phyloP scores from a whole-genome alignment of 768 basidiomycete genomes.

The Russula dissimulans region DNA sequence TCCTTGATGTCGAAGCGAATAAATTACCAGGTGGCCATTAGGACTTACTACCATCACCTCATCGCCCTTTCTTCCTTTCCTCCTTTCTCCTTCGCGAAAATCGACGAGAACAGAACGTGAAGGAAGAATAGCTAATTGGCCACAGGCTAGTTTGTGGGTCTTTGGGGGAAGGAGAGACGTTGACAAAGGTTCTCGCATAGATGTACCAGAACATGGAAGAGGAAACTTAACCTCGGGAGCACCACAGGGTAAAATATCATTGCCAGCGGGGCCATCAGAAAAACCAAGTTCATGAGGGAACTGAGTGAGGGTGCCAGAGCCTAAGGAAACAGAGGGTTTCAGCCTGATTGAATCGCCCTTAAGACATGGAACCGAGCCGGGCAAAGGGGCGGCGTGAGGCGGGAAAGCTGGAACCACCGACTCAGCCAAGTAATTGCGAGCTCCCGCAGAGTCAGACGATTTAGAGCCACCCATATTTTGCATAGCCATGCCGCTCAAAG shows the following conservation, averaged over 20 bases:
- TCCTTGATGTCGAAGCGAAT: neutral
- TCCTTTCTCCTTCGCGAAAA: slow-evolving; percentile 45
- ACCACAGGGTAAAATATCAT: neutral
- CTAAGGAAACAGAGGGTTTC: neutral
- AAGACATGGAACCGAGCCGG: neutral
- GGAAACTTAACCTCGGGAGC: neutral
- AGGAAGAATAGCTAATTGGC: slow-evolving; percentile 42
- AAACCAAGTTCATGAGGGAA: neutral
- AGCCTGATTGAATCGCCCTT: neutral
- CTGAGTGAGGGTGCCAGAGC: neutral
- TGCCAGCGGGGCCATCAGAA: neutral
- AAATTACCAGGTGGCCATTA: slow-evolving; percentile 31
- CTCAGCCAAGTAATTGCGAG: neutral
- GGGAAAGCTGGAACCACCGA: neutral
- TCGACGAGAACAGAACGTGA: slow-evolving; percentile 44
- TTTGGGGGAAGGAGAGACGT: slow-evolving; percentile 27
- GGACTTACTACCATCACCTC: slow-evolving; percentile 38
- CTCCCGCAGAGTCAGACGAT: neutral
- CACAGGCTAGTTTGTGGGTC: slow-evolving; percentile 40
- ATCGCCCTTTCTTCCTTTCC: slow-evolving; percentile 36
- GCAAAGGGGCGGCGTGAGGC: neutral
- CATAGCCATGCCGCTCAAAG: neutral
- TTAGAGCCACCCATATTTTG: neutral
- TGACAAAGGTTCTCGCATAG: slow-evolving; percentile 6
- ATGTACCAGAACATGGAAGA: neutral